Base-by-base conservation (phyloP, 2,329 filamentous ascomycete genomes). In the Colletotrichum sidae region DNA sequence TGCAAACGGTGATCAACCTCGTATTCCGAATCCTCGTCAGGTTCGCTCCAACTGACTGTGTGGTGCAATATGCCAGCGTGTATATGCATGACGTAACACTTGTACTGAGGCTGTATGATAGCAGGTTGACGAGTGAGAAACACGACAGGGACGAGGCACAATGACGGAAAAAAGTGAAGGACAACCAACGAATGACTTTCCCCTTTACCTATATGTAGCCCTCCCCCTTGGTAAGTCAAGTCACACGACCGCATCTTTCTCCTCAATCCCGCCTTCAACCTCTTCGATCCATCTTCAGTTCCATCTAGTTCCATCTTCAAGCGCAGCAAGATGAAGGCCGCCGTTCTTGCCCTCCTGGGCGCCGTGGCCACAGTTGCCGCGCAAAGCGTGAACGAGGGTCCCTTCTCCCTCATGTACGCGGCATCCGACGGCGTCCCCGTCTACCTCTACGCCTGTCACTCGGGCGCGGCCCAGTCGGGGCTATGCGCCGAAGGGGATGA, bases 371-470 rank as follows among this genome's bases (percentile, higher is more conserved):
- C 55, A 12, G 55, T 49, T n/a, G 37, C 62, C 13, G 61, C 62
- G 13, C 52, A 60, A 13, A 15, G 45, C 8, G 49, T 52, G 17
- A 60, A 50, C 9, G 57, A 58, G 42, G 35, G 25, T 2, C 57
- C 66, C 39, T 68, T 68, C 35, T 57, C 17, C n/a, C 64, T 68
- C 15, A 60, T 59, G 39, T 59, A 54, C 17, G 35, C 15, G 2
- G 17, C 56, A 1, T 25, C 39, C 39, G 37, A 46, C 49, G 46
- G 41, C 11, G 47, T 39, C 38, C 58, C 59, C 13, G 54, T 37
- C 47, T 68, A 67, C 38, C 64, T 68, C 34, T 1, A 12, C 9
- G 35, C 57, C 15, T 68, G 66, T 39, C 66, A 68, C 35, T 66
- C 66, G 11, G 66, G 63, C 33, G 66, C 66, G 39, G 66, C 39